Conservation (phyloP, 2,329 filamentous ascomycete species). For the Diaporthe ampelina region DNA sequence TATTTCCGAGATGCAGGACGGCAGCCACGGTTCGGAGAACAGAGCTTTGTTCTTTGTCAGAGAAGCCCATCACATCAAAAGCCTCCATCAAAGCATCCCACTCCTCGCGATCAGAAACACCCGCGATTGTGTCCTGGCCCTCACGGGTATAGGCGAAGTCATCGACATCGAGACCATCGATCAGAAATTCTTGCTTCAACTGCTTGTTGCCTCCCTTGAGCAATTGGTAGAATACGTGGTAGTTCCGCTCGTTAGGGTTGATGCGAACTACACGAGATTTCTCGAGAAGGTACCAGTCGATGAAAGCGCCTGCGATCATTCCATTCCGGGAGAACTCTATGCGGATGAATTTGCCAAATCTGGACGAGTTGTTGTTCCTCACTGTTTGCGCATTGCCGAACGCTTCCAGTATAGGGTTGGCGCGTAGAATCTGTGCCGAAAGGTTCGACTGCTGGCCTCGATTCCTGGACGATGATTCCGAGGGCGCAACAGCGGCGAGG, state of each 20-base stretch:
- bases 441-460: constrained; percentile 81
- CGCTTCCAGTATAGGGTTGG: constrained; percentile 96
- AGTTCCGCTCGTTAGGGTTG: constrained; percentile 91
- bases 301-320: constrained; percentile 94
- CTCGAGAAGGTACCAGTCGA: constrained; percentile 98
- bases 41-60: constrained; percentile 83
- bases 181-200: constrained; percentile 82
- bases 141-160: constrained; percentile 93
- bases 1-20: constrained; percentile 93
- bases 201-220: constrained; percentile 83
- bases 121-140: constrained; percentile 91
- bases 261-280: constrained; percentile 97
- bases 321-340: constrained; percentile 93
- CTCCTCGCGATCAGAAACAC: constrained; percentile 90
- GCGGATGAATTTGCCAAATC: constrained; percentile 98
- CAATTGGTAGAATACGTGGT: constrained; percentile 97
- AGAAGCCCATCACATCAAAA: constrained; percentile 94
- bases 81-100: constrained; percentile 93
- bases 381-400: constrained; percentile 99
- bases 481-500: constrained; percentile 90
- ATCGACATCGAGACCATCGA: constrained; percentile 81
- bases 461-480: constrained; percentile 78
- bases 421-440: constrained; percentile 94
- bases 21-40: constrained; percentile 91
- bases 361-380: constrained; percentile 97